Evolutionary conservation across 331 rosid species (phyloP).

Genomic region (Arachis monticola): DNA sequence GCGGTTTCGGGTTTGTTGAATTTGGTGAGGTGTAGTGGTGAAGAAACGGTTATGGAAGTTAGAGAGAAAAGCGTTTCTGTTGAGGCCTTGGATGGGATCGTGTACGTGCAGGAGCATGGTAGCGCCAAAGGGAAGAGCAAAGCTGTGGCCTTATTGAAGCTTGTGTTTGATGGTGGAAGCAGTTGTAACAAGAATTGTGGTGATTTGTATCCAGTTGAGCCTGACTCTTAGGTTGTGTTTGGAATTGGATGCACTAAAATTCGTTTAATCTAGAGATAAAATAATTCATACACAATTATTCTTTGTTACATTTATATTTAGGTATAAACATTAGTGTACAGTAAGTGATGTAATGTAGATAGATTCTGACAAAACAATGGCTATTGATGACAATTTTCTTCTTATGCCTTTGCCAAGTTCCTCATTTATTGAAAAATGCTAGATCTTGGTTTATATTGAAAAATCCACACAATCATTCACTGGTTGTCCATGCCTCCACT

Average conservation of each 20-base stretch:
- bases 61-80: slow-evolving; percentile 34
- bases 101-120: slow-evolving; percentile 64
- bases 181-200: not conserved
- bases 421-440: too few species aligned
- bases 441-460: too few species aligned
- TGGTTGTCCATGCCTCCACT: too few species aligned
- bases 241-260: too few species aligned
- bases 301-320: not conserved
- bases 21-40: slow-evolving; percentile 52
- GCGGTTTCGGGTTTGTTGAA: slow-evolving; percentile 70
- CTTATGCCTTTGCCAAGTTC: too few species aligned
- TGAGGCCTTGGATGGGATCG: slow-evolving; percentile 47
- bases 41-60: slow-evolving; percentile 49
- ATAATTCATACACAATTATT: not conserved
- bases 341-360: not conserved
- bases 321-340: slow-evolving; percentile 21
- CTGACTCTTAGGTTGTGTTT: not conserved
- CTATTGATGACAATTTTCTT: too few species aligned
- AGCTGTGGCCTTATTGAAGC: slow-evolving; percentile 57
- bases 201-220: slow-evolving; percentile 31
- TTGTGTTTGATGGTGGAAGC: slow-evolving; percentile 48
- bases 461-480: too few species aligned
- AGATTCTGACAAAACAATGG: not conserved
- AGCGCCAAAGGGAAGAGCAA: slow-evolving; percentile 62
- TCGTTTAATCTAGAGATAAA: too few species aligned